A percentile compares a stretch with the other conserved stretches of the same genome.
phyloP scores from a whole-genome alignment of 225 moss, liverwort and hornwort genomes.

The Polytrichum commune region DNA sequence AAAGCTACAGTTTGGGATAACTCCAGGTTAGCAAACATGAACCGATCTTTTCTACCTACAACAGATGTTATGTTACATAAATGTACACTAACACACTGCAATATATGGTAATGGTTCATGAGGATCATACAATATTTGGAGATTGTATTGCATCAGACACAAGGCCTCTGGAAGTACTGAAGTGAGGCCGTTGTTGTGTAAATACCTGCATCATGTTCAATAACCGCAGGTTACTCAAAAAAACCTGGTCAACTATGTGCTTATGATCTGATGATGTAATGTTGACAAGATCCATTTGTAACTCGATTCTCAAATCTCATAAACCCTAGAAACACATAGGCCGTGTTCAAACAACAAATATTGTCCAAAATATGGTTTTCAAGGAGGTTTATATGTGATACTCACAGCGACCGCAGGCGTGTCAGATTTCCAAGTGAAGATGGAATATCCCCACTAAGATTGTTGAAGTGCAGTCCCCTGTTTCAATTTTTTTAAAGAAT shows the following conservation, averaged over 20 bases:
- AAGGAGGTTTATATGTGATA: neutral
- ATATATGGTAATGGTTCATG: too few relatives aligned
- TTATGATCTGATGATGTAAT: neutral
- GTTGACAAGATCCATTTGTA: neutral
- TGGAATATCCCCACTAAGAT: conserved; percentile 46
- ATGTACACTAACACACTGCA: too few relatives aligned
- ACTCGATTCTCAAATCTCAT: too few relatives aligned
- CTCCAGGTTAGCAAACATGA: too few relatives aligned
- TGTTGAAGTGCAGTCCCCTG: conserved; percentile 50
- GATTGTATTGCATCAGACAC: conserved; percentile 23
- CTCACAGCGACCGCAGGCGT: conserved; percentile 43
- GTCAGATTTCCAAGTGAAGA: conserved; percentile 35
- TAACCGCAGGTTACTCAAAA: too few relatives aligned
- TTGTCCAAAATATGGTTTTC: too few relatives aligned
- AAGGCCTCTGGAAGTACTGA: conserved; percentile 31
- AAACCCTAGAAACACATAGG: neutral
- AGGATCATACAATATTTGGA: conserved; percentile 42
- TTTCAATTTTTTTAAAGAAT: conserved; percentile 1
- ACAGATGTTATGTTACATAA: too few relatives aligned
- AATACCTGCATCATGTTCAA: conserved; percentile 32
- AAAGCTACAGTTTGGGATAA: too few relatives aligned
- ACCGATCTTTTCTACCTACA: too few relatives aligned
- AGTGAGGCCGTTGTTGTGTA: conserved; percentile 46
- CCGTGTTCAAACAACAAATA: neutral
- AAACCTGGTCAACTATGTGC: neutral